Conservation (phyloP, 495 filamentous ascomycete species). For the Parachaetomium inaequale region DNA sequence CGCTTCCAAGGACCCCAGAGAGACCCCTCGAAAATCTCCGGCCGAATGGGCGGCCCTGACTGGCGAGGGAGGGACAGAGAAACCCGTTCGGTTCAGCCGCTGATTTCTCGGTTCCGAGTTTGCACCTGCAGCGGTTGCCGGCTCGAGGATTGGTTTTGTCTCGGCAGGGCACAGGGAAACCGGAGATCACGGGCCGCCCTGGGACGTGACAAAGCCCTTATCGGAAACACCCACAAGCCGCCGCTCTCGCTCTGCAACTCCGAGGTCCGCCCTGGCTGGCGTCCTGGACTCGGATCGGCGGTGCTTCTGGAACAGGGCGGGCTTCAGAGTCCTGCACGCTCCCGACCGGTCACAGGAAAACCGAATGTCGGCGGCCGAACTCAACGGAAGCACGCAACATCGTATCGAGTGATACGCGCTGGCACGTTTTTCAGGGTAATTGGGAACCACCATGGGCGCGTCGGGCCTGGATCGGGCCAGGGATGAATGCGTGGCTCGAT, state of each 20-base stretch:
- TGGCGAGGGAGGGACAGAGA: neutral
- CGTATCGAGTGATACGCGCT: neutral
- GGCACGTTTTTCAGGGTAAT: neutral
- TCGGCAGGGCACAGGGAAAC: slow-evolving; percentile 6
- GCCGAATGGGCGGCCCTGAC: neutral
- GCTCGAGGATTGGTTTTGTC: neutral
- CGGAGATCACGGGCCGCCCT: slow-evolving; percentile 7
- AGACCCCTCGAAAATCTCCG: neutral
- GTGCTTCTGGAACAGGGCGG: neutral
- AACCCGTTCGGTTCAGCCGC: slow-evolving; percentile 1
- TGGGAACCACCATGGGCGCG: neutral
- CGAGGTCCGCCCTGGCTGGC: neutral
- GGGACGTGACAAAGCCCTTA: neutral
- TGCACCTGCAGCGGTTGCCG: neutral
- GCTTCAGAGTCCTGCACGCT: neutral
- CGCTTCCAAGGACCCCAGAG: neutral
- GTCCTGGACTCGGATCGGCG: neutral
- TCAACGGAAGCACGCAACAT: neutral
- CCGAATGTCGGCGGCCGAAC: neutral
- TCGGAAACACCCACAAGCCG: neutral
- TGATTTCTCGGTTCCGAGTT: slow-evolving; percentile 14
- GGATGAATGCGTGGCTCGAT: neutral
- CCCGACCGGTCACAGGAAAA: neutral
- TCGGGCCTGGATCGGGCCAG: neutral
- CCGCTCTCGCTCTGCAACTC: neutral